A percentile compares a stretch with the other conserved stretches of the same genome.
Conservation (phyloP, 139 green algal species). For the Auxenochlorella pyrenoidosa region DNA sequence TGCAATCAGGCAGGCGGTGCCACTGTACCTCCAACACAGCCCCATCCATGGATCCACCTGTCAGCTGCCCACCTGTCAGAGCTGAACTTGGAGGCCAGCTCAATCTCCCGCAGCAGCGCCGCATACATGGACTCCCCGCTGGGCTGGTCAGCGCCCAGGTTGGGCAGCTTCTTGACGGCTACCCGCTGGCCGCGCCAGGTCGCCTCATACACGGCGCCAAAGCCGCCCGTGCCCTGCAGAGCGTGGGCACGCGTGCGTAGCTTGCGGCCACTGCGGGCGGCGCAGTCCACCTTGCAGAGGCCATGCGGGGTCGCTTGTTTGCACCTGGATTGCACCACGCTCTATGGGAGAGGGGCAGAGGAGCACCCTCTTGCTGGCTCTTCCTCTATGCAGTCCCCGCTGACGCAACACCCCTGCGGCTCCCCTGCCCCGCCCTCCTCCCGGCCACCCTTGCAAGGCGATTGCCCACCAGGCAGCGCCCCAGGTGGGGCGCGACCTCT, state of each 20-base stretch:
- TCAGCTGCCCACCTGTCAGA: conserved; percentile 41
- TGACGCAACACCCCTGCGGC: too few relatives aligned
- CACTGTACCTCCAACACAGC: too few relatives aligned
- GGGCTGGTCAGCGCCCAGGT: conserved; percentile 23
- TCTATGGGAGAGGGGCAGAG: too few relatives aligned
- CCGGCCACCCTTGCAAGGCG: background rate
- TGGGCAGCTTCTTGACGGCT: conserved; percentile 77
- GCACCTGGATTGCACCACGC: too few relatives aligned
- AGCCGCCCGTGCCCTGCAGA: conserved; percentile 73
- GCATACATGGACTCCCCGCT: conserved; percentile 38
- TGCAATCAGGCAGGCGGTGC: too few relatives aligned
- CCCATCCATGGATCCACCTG: too few relatives aligned
- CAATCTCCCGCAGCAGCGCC: conserved; percentile 73
- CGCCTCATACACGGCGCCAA: conserved; percentile 76
- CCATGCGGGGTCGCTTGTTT: too few relatives aligned
- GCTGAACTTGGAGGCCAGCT: conserved; percentile 66
- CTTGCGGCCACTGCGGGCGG: background rate
- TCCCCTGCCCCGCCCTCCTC: background rate
- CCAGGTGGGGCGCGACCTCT: conserved; percentile 75
- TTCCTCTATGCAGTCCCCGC: too few relatives aligned
- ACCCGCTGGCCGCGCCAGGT: conserved; percentile 67
- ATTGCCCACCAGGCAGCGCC: conserved; percentile 58
- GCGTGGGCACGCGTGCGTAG: too few relatives aligned
- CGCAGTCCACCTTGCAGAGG: background rate
- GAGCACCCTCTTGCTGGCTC: too few relatives aligned